Evolutionary conservation across 352 stramenopile species (phyloP), one percentile per base, ranked within the genome.

Genomic region (Phytophthora boehmeriae): DNA sequence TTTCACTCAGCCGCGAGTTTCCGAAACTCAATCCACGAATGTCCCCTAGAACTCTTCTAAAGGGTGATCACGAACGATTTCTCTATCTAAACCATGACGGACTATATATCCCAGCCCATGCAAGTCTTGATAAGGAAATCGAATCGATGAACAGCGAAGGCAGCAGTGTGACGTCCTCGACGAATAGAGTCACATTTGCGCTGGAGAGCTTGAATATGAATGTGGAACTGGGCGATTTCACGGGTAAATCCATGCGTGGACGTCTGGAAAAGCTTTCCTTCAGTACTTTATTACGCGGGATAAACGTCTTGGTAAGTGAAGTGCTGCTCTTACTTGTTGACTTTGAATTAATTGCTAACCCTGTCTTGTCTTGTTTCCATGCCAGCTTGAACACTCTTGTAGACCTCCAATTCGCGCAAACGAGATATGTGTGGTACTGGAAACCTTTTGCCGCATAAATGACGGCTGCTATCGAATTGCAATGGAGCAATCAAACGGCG

Each of bases 171-270:
- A 68, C 68, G n/a, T 78, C 75, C 2, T 63, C 65, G 1, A 86
- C 73, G 17, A 86, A 92, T 41, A 83, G 77, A 50, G 61, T 89
- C 23, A 68, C 86, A 17, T 92, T 94, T 61, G 70, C 79, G 1
- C 62, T 94, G 13, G 83, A 94, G 17, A 90, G 79, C 43, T 73
- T 92, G 56, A 89, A 82, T 53, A 80, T 86, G 60, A 92, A 88
- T 50, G 75, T 91, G 25, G 68, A 87, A 47, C 69, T 73, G 10
- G 66, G 76, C 30, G 79, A 94, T 58, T 92, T 94, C 51, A 42
- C 61, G 1, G 67, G 68, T 1, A 86, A 80, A 35, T 30, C 51
- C 6, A 71, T 86, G 25, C 71, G 85, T 32, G 58, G 52, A 8
- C 74, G 73, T 5, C 68, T 91, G 9, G 69, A 78, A 13, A 83